Percentiles rank a stretch among this genome's conserved stretches.
Evolutionary conservation across 805 yeast species (phyloP).

Genomic region (Pichia insulana): DNA sequence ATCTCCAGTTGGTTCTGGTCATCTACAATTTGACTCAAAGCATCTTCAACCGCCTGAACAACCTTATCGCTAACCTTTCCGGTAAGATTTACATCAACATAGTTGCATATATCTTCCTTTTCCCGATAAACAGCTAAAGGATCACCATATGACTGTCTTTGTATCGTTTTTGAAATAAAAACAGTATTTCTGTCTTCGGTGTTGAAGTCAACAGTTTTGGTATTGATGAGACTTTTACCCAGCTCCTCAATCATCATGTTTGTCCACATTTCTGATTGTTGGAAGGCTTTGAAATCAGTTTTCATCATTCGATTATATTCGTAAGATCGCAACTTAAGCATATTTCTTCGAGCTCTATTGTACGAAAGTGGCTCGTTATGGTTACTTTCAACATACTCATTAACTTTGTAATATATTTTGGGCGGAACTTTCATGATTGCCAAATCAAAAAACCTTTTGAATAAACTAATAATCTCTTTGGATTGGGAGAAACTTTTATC

Average conservation of each 20-base stretch:
- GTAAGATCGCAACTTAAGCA: constrained; percentile 51
- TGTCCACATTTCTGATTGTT: constrained; percentile 46
- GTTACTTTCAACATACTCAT: constrained; percentile 26
- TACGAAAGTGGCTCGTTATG: constrained; percentile 29
- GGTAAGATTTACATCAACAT: constrained; percentile 28
- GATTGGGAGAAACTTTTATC: constrained; percentile 31
- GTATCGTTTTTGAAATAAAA: too few relatives aligned
- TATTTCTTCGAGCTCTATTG: constrained; percentile 45
- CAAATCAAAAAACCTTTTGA: constrained; percentile 32
- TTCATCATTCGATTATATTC: constrained; percentile 43
- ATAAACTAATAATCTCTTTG: constrained; percentile 47
- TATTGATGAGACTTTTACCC: not conserved
- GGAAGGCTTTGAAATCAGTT: constrained; percentile 51
- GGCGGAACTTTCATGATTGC: constrained; percentile 24
- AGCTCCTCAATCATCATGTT: constrained; percentile 40
- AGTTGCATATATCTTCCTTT: constrained; percentile 14
- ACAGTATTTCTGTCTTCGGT: too few relatives aligned
- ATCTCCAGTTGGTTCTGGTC: constrained; percentile 17
- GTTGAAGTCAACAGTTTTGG: too few relatives aligned
- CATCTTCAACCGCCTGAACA: constrained; percentile 57
- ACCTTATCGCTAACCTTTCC: constrained; percentile 35
- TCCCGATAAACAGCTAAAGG: constrained; percentile 27
- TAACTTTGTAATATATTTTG: constrained; percentile 28
- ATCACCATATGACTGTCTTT: constrained; percentile 17
- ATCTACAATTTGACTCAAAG: constrained; percentile 50